These are phyloP conservation scores for Mucor sp. DNA, from an alignment of 371 early-diverging fungal species.

Conservation along the genomic window DNA sequence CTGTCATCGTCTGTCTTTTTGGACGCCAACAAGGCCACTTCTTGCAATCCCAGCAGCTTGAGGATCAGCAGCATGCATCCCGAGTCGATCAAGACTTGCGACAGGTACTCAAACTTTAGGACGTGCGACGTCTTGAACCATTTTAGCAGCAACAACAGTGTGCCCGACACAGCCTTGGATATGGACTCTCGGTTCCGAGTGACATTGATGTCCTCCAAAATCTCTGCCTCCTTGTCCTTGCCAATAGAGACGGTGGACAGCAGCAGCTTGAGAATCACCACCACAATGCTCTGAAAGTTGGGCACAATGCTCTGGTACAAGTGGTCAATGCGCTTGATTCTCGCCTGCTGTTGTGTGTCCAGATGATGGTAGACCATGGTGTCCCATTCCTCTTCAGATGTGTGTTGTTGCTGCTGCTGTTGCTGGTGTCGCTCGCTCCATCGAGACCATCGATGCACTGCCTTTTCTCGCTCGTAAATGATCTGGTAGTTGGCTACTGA, in stretches of 20 bases:
- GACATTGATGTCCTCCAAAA: constrained; percentile 56
- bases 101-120: constrained; percentile 77
- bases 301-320: constrained; percentile 43
- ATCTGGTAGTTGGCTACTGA: constrained; percentile 64
- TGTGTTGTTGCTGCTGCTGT: not conserved
- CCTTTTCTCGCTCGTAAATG: constrained; percentile 57
- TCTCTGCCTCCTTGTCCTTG: constrained; percentile 20
- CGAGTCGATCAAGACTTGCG: constrained; percentile 79
- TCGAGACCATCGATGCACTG: constrained; percentile 46
- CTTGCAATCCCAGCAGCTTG: constrained; percentile 80
- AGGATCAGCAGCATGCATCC: constrained; percentile 80
- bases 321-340: constrained; percentile 16
- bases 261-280: constrained; percentile 49
- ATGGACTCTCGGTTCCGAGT: constrained; percentile 73
- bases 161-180: constrained; percentile 74
- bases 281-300: constrained; percentile 51
- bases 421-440: constrained; percentile 5
- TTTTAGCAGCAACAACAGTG: constrained; percentile 69
- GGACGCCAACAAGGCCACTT: constrained; percentile 54
- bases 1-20: constrained; percentile 65
- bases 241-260: constrained; percentile 41
- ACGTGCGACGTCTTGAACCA: constrained; percentile 73
- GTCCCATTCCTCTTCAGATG: constrained; percentile 17
- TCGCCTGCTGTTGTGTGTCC: not conserved
- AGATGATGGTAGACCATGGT: constrained; percentile 1